Evolutionary conservation across 1,284 basidiomycete species (phyloP), one percentile per base, ranked within the genome.

Genomic region (Inonotus hispidus): DNA sequence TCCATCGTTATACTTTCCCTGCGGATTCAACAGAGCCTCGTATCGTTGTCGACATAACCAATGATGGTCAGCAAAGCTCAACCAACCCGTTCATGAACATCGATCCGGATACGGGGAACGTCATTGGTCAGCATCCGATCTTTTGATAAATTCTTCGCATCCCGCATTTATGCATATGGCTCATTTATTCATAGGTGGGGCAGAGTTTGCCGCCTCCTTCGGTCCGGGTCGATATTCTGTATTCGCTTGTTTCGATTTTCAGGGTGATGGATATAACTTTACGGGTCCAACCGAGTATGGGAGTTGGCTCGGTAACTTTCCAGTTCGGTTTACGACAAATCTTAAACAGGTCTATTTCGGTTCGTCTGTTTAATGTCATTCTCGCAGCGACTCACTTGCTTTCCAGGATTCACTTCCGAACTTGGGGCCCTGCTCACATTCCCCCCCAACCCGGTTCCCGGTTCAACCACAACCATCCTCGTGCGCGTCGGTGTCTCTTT

Each of bases 181-280:
- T n/a, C 16, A n/a, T n/a, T n/a, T 27, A 19, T 39, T 11, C 25
- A 6, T 49, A 71, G 71, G 73, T 8, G 73, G 74, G 7, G 70
- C 73, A 4, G 72, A 73, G 21, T 80, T 77, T 66, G 73, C 76
- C 27, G 77, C 77, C 6, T 81, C 79, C 0, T 83, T 83, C 65
- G 80, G 80, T 21, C 81, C 82, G 29, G 82, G 80, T 1, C 71
- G 81, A 19, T 87, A 84, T 66, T 73, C 73, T n/a, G 81, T 79
- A 0, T 86, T 79, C 65, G 79, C 81, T 1, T 86, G 84, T 64
- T 79, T 83, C 1, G 82, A 83, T 60, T 85, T 85, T 71, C 76
- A 78, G 62, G 82, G 82, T 2, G 77, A 80, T 32, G 82, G 81
- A 0, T 82, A 78, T 58, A 70, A 75, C 2, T 71, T 83, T 23